Base-by-base conservation (phyloP, 225 moss, liverwort and hornwort species). In the Physcomitrium patens region DNA sequence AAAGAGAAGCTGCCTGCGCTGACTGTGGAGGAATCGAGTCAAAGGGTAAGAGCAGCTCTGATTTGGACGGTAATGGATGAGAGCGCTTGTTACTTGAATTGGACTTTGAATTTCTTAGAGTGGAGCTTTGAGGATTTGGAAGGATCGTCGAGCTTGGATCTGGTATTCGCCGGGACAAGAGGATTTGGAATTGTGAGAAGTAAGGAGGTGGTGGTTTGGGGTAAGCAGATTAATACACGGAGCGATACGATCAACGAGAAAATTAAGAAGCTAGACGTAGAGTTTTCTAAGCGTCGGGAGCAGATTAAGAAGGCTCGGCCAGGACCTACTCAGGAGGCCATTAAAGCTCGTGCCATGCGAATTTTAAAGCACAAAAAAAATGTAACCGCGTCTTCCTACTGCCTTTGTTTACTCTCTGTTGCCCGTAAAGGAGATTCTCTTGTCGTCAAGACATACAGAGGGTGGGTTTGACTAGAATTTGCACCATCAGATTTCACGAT, bases 281-380 rank as follows among this genome's bases (percentile, higher is more conserved):
- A 99, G 83, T 89, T 99, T 20, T 87, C 89, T 15, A 86, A 72
- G 75, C 93, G 95, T 79, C 88, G 93, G 55, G 97, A 99, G 54
- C 97, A 94, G 85, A 94, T 99, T 69, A 94, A 94, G 90, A 91
- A 89, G 82, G 93, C 94, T 15, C 84, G 94, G 68, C 91, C 97
- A 9, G 94, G 97, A 13, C 97, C 97, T 41, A 93, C 97, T 15
- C 97, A 99, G 76, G 97, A 99, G 81, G 94, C 97, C 10, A 79
- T 91, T 74, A 99, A 99, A 75, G 91, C 94, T 10, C 91, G 97
- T 62, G 94, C 97, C 19, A 99, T 95, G 97, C 93, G 95, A 70
- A 89, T 93, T 77, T 43, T 99, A 64, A 95, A 95, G 85, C 95
- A 95, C 58, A 99, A 95, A n/a, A 42, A 94, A 95, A 77, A 86